phyloP scores from a whole-genome alignment of 352 stramenopile species.

The Hyaloperonospora arabidopsidis region DNA sequence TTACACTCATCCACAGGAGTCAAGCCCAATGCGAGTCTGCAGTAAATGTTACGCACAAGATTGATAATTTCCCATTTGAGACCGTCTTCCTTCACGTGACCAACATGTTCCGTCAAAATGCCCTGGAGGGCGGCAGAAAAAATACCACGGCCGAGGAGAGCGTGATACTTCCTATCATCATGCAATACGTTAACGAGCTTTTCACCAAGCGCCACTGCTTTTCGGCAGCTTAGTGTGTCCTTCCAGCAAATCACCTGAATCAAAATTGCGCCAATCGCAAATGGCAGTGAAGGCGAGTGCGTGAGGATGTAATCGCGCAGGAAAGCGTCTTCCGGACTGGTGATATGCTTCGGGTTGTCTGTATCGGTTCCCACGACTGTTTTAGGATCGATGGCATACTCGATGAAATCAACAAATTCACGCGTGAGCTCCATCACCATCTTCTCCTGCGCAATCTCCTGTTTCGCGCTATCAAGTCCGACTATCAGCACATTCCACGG shows the following conservation, averaged over 20 bases:
- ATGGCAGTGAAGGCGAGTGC: slow-evolving; percentile 37
- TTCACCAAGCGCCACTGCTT: slow-evolving; percentile 47
- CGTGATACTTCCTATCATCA: slow-evolving; percentile 29
- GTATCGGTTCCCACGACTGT: slow-evolving; percentile 63
- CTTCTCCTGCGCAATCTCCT: slow-evolving; percentile 60
- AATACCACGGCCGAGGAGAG: slow-evolving; percentile 47
- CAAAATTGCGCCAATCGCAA: slow-evolving; percentile 43
- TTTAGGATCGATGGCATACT: slow-evolving; percentile 64
- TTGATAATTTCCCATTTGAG: slow-evolving; percentile 84
- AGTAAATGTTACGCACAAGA: slow-evolving; percentile 78
- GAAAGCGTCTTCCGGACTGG: slow-evolving; percentile 44
- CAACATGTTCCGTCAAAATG: slow-evolving; percentile 47
- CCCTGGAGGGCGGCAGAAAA: slow-evolving; percentile 52
- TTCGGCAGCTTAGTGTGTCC: slow-evolving; percentile 61
- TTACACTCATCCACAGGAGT: slow-evolving; percentile 72
- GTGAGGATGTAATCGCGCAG: slow-evolving; percentile 59
- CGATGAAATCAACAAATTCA: slow-evolving; percentile 64
- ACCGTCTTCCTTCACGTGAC: slow-evolving; percentile 68
- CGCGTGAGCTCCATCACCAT: slow-evolving; percentile 65
- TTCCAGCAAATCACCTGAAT: slow-evolving; percentile 64
- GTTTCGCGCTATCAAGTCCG: slow-evolving; percentile 58
- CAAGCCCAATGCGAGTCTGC: slow-evolving; percentile 51
- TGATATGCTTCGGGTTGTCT: slow-evolving; percentile 70
- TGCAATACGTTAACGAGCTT: slow-evolving; percentile 60
- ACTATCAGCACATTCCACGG: slow-evolving; percentile 50